Conservation (phyloP, 257 asterid species). For the Nicotiana undulata region DNA sequence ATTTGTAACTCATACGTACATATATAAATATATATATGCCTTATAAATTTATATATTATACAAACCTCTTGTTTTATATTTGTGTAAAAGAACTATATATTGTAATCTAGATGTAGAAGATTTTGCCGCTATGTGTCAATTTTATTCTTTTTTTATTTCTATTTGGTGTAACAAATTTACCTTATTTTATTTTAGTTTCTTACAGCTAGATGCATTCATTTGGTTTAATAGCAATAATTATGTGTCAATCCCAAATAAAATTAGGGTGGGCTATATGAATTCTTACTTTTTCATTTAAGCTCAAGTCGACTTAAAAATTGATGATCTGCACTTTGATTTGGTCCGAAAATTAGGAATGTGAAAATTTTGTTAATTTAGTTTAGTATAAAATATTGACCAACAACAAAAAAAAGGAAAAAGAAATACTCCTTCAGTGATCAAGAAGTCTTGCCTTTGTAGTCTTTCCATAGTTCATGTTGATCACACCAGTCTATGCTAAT, state of each 20-base stretch:
- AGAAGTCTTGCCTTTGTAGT: not conserved
- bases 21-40: not conserved
- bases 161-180: not conserved
- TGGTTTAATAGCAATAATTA: not conserved
- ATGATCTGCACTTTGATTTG: not conserved
- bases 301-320: not conserved
- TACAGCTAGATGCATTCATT: not conserved
- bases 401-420: not conserved
- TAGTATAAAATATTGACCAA: not conserved
- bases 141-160: not conserved
- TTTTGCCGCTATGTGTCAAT: not conserved
- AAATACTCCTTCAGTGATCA: not conserved
- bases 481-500: too few species aligned
- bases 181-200: not conserved
- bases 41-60: not conserved
- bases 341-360: not conserved
- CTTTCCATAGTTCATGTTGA: not conserved
- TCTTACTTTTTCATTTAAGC: too few species aligned
- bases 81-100: not conserved
- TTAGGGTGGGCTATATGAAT: too few species aligned
- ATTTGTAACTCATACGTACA: not conserved
- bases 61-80: not conserved
- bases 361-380: not conserved
- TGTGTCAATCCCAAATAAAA: too few species aligned
- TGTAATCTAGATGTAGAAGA: not conserved